phyloP scores from a whole-genome alignment of 805 yeast genomes.

The Isabelozyma pseudorhagii region DNA sequence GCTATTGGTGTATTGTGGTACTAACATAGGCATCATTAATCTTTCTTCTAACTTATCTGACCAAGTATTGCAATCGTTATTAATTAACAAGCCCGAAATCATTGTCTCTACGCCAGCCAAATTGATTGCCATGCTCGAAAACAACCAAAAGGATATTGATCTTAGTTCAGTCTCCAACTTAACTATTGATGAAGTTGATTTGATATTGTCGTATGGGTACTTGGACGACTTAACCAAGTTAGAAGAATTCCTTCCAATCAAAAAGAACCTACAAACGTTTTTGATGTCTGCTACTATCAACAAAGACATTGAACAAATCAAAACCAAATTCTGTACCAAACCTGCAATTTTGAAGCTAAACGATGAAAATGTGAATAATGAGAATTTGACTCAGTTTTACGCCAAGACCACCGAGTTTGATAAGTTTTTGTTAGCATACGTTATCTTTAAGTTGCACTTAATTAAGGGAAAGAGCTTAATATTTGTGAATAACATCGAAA shows the following conservation, averaged over 20 bases:
- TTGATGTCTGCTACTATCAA: conserved; percentile 95
- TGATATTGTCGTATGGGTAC: conserved; percentile 86
- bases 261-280: conserved; percentile 79
- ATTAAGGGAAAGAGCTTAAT: conserved; percentile 88
- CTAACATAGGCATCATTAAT: conserved; percentile 61
- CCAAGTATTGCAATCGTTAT: conserved; percentile 65
- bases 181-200: conserved; percentile 94
- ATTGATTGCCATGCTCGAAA: conserved; percentile 54
- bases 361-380: conserved; percentile 60
- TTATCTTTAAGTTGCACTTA: conserved; percentile 81
- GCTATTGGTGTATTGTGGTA: conserved; percentile 68
- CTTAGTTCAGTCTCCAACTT: conserved; percentile 60
- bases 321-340: conserved; percentile 71
- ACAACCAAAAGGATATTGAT: conserved; percentile 44
- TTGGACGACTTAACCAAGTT: conserved; percentile 75
- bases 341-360: conserved; percentile 81
- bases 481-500: conserved; percentile 90
- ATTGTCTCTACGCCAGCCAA: conserved; percentile 86
- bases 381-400: conserved; percentile 76
- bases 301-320: conserved; percentile 75
- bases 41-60: conserved; percentile 65
- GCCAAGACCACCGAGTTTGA: conserved; percentile 87
- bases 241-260: conserved; percentile 62
- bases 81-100: conserved; percentile 75
- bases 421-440: conserved; percentile 86